Percentiles rank a stretch among this genome's conserved stretches.
phyloP scores from a whole-genome alignment of 75 land plant genomes.

The Cunninghamia lanceolata region DNA sequence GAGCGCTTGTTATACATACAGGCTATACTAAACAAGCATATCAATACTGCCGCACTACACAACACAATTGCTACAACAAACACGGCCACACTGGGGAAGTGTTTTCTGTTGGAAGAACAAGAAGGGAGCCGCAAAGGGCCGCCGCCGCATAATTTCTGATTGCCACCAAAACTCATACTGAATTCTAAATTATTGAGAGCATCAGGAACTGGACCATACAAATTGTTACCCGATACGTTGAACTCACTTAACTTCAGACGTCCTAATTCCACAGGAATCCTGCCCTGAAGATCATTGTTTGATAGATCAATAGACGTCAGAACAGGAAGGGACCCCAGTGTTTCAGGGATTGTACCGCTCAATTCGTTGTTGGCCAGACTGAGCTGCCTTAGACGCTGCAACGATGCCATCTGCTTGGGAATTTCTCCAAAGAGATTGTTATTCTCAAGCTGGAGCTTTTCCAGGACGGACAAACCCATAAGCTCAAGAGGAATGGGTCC shows the following conservation, averaged over 20 bases:
- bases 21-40: no score
- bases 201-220: constrained; percentile 24
- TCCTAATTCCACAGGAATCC: neutral
- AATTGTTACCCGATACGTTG: constrained; percentile 20
- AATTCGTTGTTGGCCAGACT: no score
- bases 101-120: neutral
- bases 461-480: neutral
- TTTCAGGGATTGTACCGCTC: neutral
- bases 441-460: neutral
- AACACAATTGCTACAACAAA: no score
- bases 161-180: constrained; percentile 18
- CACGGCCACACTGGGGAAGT: neutral
- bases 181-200: constrained; percentile 12
- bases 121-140: constrained; percentile 11
- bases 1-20: no score
- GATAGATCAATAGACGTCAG: constrained; percentile 1
- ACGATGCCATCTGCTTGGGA: neutral
- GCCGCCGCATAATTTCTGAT: constrained; percentile 17
- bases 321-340: constrained; percentile 10
- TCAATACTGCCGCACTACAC: no score
- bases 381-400: no score
- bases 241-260: constrained; percentile 1
- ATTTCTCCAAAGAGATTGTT: neutral
- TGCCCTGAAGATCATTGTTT: neutral
- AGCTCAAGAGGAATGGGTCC: no score